phyloP scores from a whole-genome alignment of 106 monocot genomes.

The Vanilla planifolia region DNA sequence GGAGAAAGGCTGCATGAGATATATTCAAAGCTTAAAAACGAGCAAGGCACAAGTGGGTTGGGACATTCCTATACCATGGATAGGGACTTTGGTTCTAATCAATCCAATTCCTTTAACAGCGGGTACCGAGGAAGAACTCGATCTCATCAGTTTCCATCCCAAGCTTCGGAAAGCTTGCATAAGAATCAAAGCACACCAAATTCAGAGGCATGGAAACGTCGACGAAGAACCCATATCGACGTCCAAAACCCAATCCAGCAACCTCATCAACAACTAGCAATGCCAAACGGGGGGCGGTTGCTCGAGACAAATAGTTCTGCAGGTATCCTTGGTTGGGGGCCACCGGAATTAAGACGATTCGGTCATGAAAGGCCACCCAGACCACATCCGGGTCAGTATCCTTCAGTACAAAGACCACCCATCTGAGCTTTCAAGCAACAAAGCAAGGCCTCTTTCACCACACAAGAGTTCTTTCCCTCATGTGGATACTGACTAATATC shows the following conservation, averaged over 20 bases:
- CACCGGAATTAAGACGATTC: constrained; percentile 47
- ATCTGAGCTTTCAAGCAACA: constrained; percentile 15
- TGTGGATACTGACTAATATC: background rate
- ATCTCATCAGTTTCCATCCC: constrained; percentile 24
- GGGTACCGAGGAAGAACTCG: constrained; percentile 34
- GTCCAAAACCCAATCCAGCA: constrained; percentile 14
- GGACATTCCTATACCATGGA: constrained; percentile 52
- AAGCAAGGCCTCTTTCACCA: background rate
- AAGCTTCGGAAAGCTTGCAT: constrained; percentile 29
- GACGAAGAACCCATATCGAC: constrained; percentile 54
- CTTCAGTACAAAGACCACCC: constrained; percentile 30
- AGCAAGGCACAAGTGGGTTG: constrained; percentile 44
- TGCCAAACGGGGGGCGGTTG: constrained; percentile 37
- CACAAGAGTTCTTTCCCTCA: background rate
- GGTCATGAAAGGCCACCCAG: constrained; percentile 57
- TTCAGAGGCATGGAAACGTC: constrained; percentile 91
- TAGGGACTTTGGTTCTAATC: constrained; percentile 25
- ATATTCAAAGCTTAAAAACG: constrained; percentile 86
- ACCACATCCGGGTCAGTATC: constrained; percentile 29
- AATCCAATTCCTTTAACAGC: constrained; percentile 15
- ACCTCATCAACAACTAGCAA: constrained; percentile 19
- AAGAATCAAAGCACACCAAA: constrained; percentile 40
- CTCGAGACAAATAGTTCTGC: constrained; percentile 56
- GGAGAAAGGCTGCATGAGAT: constrained; percentile 79
- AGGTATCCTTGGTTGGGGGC: constrained; percentile 85